Percentiles rank a stretch among this genome's conserved stretches.
Conservation (phyloP, 139 green algal species). For the Tetraselmis chui region DNA sequence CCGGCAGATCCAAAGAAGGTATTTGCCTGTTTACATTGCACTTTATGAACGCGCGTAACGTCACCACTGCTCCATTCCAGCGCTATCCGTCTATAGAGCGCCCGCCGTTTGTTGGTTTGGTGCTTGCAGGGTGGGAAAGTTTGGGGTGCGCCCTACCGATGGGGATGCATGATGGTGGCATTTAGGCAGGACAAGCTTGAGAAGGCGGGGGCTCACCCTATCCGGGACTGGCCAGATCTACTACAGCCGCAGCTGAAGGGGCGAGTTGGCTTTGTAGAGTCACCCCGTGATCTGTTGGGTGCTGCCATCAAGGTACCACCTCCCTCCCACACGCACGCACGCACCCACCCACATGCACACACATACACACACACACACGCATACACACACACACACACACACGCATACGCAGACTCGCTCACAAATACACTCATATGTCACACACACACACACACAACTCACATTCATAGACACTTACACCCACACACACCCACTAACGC, state of each 20-base stretch:
- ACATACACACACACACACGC: too few relatives aligned
- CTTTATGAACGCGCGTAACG: background rate
- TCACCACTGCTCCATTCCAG: constrained; percentile 1
- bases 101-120: too few relatives aligned
- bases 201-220: constrained; percentile 23
- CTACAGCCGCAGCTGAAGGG: constrained; percentile 57
- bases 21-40: too few relatives aligned
- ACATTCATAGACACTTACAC: too few relatives aligned
- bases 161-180: constrained; percentile 63
- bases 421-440: too few relatives aligned
- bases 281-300: constrained; percentile 65
- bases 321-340: background rate
- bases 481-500: too few relatives aligned
- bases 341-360: background rate
- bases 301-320: constrained; percentile 42
- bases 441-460: too few relatives aligned
- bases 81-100: too few relatives aligned
- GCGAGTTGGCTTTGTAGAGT: constrained; percentile 61
- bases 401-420: too few relatives aligned
- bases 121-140: constrained; percentile 35
- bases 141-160: constrained; percentile 73
- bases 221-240: constrained; percentile 75
- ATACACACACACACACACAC: too few relatives aligned
- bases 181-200: constrained; percentile 43
- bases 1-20: too few relatives aligned